phyloP scores from a whole-genome alignment of 805 yeast genomes.

The Vanderwaltozyma tropicalis region DNA sequence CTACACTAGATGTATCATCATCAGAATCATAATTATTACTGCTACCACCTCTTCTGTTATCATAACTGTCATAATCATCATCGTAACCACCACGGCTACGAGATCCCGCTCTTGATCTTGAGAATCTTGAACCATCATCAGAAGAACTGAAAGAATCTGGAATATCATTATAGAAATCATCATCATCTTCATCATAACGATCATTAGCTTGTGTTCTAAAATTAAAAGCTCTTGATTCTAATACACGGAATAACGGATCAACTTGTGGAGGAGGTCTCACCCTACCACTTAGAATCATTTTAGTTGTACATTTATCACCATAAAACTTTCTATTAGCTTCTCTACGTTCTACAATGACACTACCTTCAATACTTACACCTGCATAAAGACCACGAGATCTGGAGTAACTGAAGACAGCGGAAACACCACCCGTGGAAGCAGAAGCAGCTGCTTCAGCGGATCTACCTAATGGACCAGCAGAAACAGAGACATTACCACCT shows the following conservation, averaged over 20 bases:
- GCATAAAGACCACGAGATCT: conserved; percentile 96
- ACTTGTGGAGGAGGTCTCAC: conserved; percentile 91
- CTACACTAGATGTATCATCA: conserved; percentile 31
- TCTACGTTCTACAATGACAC: conserved; percentile 91
- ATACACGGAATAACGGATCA: conserved; percentile 74
- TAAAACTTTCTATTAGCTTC: conserved; percentile 94
- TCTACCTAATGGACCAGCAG: conserved; percentile 96
- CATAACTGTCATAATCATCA: conserved; percentile 1
- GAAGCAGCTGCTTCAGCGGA: conserved; percentile 96
- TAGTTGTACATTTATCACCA: conserved; percentile 82
- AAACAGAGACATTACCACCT: conserved; percentile 90
- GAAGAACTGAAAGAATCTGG: conserved; percentile 35
- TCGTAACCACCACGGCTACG: conserved; percentile 12
- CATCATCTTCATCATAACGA: conserved; percentile 52
- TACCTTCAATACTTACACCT: conserved; percentile 94
- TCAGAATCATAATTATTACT: background rate
- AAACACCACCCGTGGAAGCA: conserved; percentile 76
- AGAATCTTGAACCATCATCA: conserved; percentile 9
- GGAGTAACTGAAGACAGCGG: conserved; percentile 88
- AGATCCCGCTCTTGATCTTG: conserved; percentile 1
- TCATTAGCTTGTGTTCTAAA: conserved; percentile 36
- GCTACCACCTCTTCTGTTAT: background rate
- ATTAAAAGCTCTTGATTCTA: conserved; percentile 76
- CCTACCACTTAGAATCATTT: conserved; percentile 69
- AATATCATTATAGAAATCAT: conserved; percentile 58